These are phyloP conservation scores for Pseudocercospora fuligena DNA, from an alignment of 2,329 filamentous ascomycete genomes.

Conservation along the genomic window DNA sequence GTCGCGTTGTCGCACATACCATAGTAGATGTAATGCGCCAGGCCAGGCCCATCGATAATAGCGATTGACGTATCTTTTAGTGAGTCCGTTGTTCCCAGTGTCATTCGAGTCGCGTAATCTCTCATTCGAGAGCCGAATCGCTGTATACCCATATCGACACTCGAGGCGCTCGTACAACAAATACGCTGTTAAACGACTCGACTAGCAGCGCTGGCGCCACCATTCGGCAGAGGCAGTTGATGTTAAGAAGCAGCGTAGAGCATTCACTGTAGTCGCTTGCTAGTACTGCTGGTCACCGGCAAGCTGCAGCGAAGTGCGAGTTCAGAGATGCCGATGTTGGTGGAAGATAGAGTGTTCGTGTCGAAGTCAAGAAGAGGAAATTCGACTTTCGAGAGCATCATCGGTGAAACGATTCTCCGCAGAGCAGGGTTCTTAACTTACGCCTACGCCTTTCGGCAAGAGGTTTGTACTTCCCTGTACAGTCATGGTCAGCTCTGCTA, in stretches of 20 bases:
- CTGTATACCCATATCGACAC: slow-evolving; percentile 31
- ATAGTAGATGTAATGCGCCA: slow-evolving; percentile 75
- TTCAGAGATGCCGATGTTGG: too few species aligned
- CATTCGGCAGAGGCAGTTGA: not conserved
- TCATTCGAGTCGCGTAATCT: slow-evolving; percentile 20
- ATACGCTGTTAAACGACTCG: not conserved
- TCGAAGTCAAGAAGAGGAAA: not conserved
- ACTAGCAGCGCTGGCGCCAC: not conserved
- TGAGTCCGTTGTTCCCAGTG: slow-evolving; percentile 14
- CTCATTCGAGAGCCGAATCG: slow-evolving; percentile 31
- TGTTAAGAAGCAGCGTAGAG: too few species aligned
- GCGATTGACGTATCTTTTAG: slow-evolving; percentile 36
- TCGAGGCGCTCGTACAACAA: not conserved
- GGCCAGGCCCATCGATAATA: slow-evolving; percentile 76
- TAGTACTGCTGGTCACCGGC: too few species aligned
- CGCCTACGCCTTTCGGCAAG: not conserved
- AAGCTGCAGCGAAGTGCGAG: too few species aligned
- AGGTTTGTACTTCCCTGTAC: not conserved
- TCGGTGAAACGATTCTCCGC: not conserved
- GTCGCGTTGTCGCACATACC: slow-evolving; percentile 27
- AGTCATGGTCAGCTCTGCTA: too few species aligned
- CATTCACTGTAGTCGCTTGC: too few species aligned
- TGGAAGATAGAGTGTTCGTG: not conserved
- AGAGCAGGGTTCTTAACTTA: not conserved
- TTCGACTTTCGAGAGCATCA: not conserved